Conservation (phyloP, 305 asterid genomes). For the Withania somnifera region DNA sequence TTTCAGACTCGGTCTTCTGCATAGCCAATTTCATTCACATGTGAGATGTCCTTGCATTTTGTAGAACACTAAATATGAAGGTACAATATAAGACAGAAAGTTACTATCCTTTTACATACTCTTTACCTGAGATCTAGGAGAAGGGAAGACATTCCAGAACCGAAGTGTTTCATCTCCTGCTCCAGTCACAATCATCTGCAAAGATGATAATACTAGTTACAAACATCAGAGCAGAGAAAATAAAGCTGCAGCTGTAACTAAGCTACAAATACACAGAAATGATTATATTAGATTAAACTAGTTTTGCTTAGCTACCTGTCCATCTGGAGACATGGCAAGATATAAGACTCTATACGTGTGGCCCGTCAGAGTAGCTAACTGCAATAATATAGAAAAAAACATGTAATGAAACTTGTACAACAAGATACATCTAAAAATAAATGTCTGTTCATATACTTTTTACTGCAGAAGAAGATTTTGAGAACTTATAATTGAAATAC, state of each 20-base stretch:
- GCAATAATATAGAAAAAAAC: slow-evolving; percentile 12
- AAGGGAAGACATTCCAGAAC: slow-evolving; percentile 93
- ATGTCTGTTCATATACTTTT: neutral
- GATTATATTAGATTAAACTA: neutral
- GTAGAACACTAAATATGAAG: neutral
- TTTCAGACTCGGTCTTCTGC: slow-evolving; percentile 79
- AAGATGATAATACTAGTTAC: neutral
- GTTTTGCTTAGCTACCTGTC: slow-evolving; percentile 49
- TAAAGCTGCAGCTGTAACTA: neutral
- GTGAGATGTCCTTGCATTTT: neutral
- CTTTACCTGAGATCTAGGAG: slow-evolving; percentile 80
- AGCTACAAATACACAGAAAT: no score
- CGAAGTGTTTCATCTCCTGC: slow-evolving; percentile 97
- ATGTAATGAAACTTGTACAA: neutral
- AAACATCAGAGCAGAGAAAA: neutral
- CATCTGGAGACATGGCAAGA: slow-evolving; percentile 96
- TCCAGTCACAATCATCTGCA: slow-evolving; percentile 89
- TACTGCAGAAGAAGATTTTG: neutral
- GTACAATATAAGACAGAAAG: neutral
- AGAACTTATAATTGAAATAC: slow-evolving; percentile 15
- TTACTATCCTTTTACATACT: neutral
- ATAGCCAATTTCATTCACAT: slow-evolving; percentile 1
- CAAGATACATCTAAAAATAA: neutral
- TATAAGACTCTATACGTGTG: slow-evolving; percentile 82
- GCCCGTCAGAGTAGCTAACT: slow-evolving; percentile 93